Percentiles rank a stretch among this genome's conserved stretches.
Conservation (phyloP, 805 yeast genomes). For the Lachancea thermotolerans region DNA sequence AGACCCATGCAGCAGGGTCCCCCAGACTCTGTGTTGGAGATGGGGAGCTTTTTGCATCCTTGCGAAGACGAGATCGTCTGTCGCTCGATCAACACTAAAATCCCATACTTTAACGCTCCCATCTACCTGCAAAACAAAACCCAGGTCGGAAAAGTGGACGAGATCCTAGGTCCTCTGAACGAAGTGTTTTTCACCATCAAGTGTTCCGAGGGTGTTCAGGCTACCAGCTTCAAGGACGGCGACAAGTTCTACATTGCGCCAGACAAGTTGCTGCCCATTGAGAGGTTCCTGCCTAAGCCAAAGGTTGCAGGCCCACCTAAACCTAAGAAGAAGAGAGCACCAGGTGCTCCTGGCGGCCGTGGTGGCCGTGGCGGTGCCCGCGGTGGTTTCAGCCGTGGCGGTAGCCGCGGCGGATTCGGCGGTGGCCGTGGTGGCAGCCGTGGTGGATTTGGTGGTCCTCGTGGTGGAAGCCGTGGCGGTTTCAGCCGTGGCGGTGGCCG, state of each 20-base stretch:
- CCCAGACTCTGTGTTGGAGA: conserved; percentile 88
- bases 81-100: conserved; percentile 85
- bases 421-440: conserved; percentile 32
- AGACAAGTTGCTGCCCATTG: conserved; percentile 91
- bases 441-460: conserved; percentile 36
- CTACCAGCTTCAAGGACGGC: conserved; percentile 86
- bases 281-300: conserved; percentile 95
- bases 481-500: conserved; percentile 29
- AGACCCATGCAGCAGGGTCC: conserved; percentile 85
- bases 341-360: conserved; percentile 47
- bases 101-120: conserved; percentile 98
- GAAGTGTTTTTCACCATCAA: conserved; percentile 97
- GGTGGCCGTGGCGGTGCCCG: conserved; percentile 38
- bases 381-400: conserved; percentile 44
- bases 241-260: conserved; percentile 94
- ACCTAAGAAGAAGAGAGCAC: conserved; percentile 59
- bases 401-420: conserved; percentile 37
- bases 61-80: conserved; percentile 98
- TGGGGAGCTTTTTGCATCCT: conserved; percentile 87
- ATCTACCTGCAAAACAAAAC: conserved; percentile 94
- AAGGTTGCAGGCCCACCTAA: conserved; percentile 79
- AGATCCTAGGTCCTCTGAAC: conserved; percentile 93
- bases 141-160: conserved; percentile 95
- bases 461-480: conserved; percentile 32
- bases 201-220: conserved; percentile 94